phyloP scores from a whole-genome alignment of 495 filamentous ascomycete species.

The Lindgomyces ingoldianus region DNA sequence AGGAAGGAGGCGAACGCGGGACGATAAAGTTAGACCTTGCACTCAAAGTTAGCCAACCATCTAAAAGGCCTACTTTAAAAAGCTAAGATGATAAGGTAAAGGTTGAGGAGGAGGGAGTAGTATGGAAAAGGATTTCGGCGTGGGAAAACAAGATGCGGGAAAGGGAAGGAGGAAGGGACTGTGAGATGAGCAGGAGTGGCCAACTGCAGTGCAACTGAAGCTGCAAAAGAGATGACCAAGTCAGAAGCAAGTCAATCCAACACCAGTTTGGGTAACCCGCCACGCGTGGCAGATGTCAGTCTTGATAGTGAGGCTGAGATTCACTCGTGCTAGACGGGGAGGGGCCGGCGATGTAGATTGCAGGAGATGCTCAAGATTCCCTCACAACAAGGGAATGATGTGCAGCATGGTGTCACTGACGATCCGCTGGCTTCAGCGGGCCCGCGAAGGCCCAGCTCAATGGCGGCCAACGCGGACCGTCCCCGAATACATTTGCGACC shows the following conservation, averaged over 20 bases:
- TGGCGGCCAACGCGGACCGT: conserved; percentile 18
- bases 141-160: background rate
- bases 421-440: conserved; percentile 1
- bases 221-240: background rate
- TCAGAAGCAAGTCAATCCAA: background rate
- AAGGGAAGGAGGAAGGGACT: background rate
- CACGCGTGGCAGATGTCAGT: conserved; percentile 5
- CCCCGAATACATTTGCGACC: background rate
- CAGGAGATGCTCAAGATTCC: conserved; percentile 11
- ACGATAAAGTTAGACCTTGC: conserved; percentile 58
- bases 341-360: conserved; percentile 12
- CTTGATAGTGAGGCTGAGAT: conserved; percentile 12
- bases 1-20: conserved; percentile 61
- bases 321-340: conserved; percentile 13
- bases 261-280: background rate
- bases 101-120: background rate
- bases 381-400: conserved; percentile 2
- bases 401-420: background rate
- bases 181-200: too few relatives aligned
- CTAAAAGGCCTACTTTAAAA: background rate
- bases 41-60: conserved; percentile 7
- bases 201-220: too few relatives aligned
- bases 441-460: background rate
- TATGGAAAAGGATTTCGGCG: background rate
- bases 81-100: background rate